Base-by-base conservation (phyloP, 2,329 filamentous ascomycete species). In the Pseudofabraea citricarpa region DNA sequence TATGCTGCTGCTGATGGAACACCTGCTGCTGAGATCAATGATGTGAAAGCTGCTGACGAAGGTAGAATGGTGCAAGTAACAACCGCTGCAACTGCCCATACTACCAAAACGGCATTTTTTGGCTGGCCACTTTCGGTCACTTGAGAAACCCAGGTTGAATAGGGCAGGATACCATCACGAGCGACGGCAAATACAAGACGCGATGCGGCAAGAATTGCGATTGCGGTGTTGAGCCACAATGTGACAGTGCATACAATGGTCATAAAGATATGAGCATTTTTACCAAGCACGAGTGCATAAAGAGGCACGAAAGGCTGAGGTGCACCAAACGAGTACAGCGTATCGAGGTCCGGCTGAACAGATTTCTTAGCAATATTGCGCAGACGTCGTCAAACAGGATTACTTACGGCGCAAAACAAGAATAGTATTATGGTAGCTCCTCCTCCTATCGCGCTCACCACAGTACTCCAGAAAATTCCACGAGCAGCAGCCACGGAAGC, bases 131-230 rank as follows among this genome's bases (percentile, higher is more conserved):
- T 64, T 7, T 68, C 60, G 7, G 66, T 66, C 2, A 82, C 75
- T 15, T 66, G 59, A 4, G 75, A 72, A 33, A 81, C 78, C 73
- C 77, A 79, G 24, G 67, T 55, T 2, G 76, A 79, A 59, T 73
- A 79, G 0, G 78, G 77, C 3, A 81, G 64, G 16, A 81, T 75
- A 26, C 77, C 75, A 53, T 82, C 78, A 36, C 77, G 70, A 21
- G 78, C 78, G 4, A 82, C 77, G 32, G 77, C 78, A 56, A 79
- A 81, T 50, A 82, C 76, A 2, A 81, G 67, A n/a, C 77, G 71
- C 4, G 77, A 81, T 12, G 74, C 74, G 6, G 77, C 77, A 10
- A 79, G 69, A 35, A 79, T 72, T 16, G 76, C 74, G 44, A 81
- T 75, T 0, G 75, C 76, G 1, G 76, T 79, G 57, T 81, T 81